These are phyloP conservation scores for Umbelopsis vinacea DNA, from an alignment of 192 early-diverging fungal species.

Conservation along the genomic window DNA sequence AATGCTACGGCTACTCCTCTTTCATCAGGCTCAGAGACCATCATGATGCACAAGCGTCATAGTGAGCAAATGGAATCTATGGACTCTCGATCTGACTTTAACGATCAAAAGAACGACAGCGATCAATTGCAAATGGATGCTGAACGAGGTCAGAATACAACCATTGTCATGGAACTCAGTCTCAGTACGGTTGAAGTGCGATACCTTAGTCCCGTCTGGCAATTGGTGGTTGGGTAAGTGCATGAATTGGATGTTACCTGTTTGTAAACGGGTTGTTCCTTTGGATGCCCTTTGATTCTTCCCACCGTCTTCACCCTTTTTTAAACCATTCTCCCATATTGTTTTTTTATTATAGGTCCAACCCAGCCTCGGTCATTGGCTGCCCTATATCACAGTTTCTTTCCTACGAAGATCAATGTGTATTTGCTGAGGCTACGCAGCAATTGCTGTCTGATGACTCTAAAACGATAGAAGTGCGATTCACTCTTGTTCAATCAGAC, in stretches of 20 bases:
- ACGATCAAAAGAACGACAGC: slow-evolving; percentile 36
- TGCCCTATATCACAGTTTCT: slow-evolving; percentile 58
- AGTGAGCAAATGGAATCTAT: neutral
- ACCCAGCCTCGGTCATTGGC: slow-evolving; percentile 50
- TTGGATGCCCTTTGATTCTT: too few species aligned
- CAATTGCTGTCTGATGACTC: slow-evolving; percentile 60
- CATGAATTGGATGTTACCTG: slow-evolving; percentile 19
- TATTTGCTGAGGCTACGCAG: slow-evolving; percentile 63
- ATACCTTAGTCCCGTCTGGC: slow-evolving; percentile 74
- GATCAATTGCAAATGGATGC: slow-evolving; percentile 63
- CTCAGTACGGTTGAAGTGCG: slow-evolving; percentile 54
- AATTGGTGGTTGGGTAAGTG: slow-evolving; percentile 70
- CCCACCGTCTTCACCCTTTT: neutral
- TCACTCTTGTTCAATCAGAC: slow-evolving; percentile 43
- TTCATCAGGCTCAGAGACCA: slow-evolving; percentile 13
- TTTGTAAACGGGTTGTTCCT: too few species aligned
- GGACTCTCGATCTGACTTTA: slow-evolving; percentile 6
- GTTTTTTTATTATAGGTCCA: slow-evolving; percentile 40
- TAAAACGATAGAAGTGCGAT: slow-evolving; percentile 69
- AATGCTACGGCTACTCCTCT: neutral
- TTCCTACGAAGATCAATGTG: slow-evolving; percentile 57
- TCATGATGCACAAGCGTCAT: slow-evolving; percentile 15
- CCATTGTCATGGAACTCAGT: slow-evolving; percentile 79
- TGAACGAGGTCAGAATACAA: slow-evolving; percentile 68
- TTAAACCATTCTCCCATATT: slow-evolving; percentile 11